Conservation (phyloP, 768 basidiomycete species). For the Imleria badia region DNA sequence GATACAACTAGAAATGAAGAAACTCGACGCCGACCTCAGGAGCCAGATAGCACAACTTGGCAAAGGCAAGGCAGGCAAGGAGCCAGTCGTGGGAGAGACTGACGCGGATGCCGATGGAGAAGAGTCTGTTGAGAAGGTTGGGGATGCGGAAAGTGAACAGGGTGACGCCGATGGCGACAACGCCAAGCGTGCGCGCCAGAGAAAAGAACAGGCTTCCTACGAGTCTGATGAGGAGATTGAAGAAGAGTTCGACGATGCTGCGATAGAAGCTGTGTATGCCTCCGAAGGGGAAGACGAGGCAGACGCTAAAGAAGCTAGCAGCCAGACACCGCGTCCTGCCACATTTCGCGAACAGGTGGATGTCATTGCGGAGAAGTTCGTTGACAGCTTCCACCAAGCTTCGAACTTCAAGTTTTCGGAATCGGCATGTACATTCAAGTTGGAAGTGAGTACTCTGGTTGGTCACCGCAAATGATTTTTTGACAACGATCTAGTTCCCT, state of each 20-base stretch:
- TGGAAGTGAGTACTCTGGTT: constrained; percentile 63
- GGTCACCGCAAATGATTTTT: background rate
- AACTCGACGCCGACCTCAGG: constrained; percentile 74
- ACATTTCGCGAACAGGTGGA: constrained; percentile 44
- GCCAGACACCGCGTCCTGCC: constrained; percentile 18
- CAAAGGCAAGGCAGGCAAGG: constrained; percentile 60
- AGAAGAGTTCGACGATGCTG: constrained; percentile 49
- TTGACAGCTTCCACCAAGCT: constrained; percentile 59
- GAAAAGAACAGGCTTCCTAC: constrained; percentile 73
- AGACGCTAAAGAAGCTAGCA: constrained; percentile 29
- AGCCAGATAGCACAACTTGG: constrained; percentile 80
- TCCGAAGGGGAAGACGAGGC: constrained; percentile 44
- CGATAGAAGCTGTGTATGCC: constrained; percentile 63
- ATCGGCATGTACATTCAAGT: constrained; percentile 68
- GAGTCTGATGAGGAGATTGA: constrained; percentile 53
- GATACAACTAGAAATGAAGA: constrained; percentile 83
- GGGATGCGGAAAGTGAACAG: constrained; percentile 71
- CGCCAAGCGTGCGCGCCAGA: constrained; percentile 69
- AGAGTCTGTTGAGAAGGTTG: constrained; percentile 39
- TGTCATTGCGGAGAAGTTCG: constrained; percentile 51
- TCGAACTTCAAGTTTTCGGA: constrained; percentile 72
- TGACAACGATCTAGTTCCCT: constrained; percentile 58
- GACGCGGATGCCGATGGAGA: constrained; percentile 56
- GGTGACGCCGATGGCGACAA: constrained; percentile 84
- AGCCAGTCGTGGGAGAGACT: constrained; percentile 41